Percentiles rank a stretch among this genome's conserved stretches.
Evolutionary conservation across 2,329 filamentous ascomycete species (phyloP).

Genomic region (Neocucurbitaria cava): DNA sequence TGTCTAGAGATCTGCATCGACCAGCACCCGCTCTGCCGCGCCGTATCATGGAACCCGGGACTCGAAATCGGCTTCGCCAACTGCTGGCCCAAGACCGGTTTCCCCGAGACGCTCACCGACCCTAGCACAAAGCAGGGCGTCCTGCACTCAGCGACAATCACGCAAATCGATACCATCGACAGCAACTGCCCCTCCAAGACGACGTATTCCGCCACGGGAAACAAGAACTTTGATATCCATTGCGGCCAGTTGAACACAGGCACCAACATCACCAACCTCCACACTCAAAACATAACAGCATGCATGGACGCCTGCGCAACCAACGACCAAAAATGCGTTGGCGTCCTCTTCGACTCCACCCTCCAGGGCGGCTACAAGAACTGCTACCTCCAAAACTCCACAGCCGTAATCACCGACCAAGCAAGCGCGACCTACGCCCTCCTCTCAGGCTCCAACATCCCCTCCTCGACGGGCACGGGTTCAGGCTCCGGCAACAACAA

Average conservation of each 20-base stretch:
- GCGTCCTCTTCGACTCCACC: conserved; percentile 34
- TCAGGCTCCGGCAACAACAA: background rate
- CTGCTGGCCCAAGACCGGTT: conserved; percentile 39
- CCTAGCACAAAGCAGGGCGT: conserved; percentile 17
- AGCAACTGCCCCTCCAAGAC: conserved; percentile 22
- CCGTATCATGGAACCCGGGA: conserved; percentile 36
- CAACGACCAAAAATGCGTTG: conserved; percentile 30
- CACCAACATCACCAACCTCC: conserved; percentile 37
- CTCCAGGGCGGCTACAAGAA: conserved; percentile 37
- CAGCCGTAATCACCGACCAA: conserved; percentile 24
- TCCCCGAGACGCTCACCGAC: conserved; percentile 8
- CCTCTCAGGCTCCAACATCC: conserved; percentile 12
- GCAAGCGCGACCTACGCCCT: conserved; percentile 29
- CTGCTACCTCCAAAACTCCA: conserved; percentile 44
- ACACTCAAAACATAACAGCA: conserved; percentile 33
- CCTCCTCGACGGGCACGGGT: conserved; percentile 6
- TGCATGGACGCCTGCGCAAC: conserved; percentile 41
- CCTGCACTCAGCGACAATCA: conserved; percentile 36
- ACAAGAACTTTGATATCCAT: conserved; percentile 35
- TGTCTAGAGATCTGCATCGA: conserved; percentile 38
- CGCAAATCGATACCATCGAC: conserved; percentile 29
- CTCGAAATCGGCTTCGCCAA: conserved; percentile 43
- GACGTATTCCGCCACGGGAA: conserved; percentile 19
- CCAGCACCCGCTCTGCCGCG: conserved; percentile 38
- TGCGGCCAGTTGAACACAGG: conserved; percentile 39